Evolutionary conservation across 2,329 filamentous ascomycete species (phyloP), one percentile per base, ranked within the genome.

Genomic region (Celoporthe dispersa): DNA sequence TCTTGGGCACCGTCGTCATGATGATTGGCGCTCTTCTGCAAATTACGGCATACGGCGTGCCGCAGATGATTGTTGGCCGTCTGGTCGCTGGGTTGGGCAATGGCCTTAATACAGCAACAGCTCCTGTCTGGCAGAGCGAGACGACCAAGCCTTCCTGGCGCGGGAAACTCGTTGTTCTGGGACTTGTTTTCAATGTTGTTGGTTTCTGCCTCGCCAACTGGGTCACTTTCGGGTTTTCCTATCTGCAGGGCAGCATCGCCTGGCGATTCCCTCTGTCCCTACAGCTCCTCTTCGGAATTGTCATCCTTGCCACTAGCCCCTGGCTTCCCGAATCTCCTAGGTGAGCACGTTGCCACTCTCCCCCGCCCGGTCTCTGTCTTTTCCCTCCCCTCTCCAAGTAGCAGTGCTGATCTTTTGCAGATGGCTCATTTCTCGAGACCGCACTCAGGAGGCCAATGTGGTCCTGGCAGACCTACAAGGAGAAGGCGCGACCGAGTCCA

Each of bases 181-280:
- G 80, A 66, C 76, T 78, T 71, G 75, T 75, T 25, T 75, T 76
- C 70, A 77, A 79, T 64, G 44, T 51, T 8, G 44, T 51, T 22
- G 44, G 44, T 22, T 51, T 51, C 22, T 51, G 19, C 44, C 22
- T 51, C 14, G 44, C 44, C 22, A 51, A 51, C 3, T 51, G 22
- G 44, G 44, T 51, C 44, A 51, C 44, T 77, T 78, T 73, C 74
- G 16, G 80, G 78, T 39, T 79, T 80, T 57, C 74, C 75, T 62
- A 66, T 78, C 7, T 77, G 75, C 14, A 81, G 19, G 73, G 79
- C 48, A 41, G 75, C 59, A 69, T 80, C 65, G 75, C 81, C 68
- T 84, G 83, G 82, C 76, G 84, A 53, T 81, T 84, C 72, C 79
- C 84, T 57, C 74, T 86, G 2, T 82, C 82, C 2, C 80, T 86